Base-by-base conservation (phyloP, 805 yeast species). In the Metschnikowia cerradonensis region DNA sequence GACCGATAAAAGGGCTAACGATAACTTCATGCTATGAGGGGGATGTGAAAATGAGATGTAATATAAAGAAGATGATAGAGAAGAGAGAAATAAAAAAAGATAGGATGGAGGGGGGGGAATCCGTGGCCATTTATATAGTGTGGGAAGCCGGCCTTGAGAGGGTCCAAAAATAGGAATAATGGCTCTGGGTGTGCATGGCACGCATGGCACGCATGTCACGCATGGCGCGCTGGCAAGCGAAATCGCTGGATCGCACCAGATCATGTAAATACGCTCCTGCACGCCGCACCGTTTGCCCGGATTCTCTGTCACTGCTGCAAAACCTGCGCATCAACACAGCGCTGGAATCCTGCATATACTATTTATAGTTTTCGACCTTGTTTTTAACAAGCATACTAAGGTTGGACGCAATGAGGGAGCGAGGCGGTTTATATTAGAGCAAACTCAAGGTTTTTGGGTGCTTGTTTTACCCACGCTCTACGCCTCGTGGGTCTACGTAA, bases 1-100 rank as follows among this genome's bases (percentile, higher is more conserved):
- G 39, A 81, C 63, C 57, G 80, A 70, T 34, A 53, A 49, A 23
- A 50, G 37, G 23, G 60, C 55, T 47, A 55, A 47, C 20, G 55
- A 49, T 33, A 54, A 44, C 48, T 55, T 54, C 61, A 58, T 58
- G 41, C 33, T 34, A 10, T 40, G 20, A 6, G 7, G 23, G 6
- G 19, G 31, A 19, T 32, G 30, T 26, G 4, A 8, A 14, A 17
- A 14, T 14, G 39, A 4, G 14, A 37, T 13, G 4, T n/a, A 11
- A 6, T 15, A 34, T 23, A 17, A 35, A 26, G 20, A 26, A 1
- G 30, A 19, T 26, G 37, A 31, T 5, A 40, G 5, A 23, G 47
- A 22, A 22, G 6, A 22, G 6, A 22, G 15, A 3, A 13, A 4
- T 17, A 26, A 35, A 26, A 26, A 35, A 26, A 3, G 22, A 15